Conservation (phyloP, 1,139 yeast species). For the Saccharomyces hybrid region DNA sequence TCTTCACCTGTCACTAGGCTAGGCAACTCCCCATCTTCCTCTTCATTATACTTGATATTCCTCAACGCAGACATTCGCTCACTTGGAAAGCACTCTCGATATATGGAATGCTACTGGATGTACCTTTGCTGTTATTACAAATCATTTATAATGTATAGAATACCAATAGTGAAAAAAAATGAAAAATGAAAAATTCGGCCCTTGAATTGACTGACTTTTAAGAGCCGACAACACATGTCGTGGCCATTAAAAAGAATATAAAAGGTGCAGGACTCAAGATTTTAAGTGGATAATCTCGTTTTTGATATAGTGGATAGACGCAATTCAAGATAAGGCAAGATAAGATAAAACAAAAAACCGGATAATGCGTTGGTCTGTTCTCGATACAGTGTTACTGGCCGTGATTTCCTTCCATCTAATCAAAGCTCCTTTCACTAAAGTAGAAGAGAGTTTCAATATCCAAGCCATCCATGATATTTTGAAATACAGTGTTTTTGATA, state of each 20-base stretch:
- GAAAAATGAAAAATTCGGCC: not conserved
- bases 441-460: constrained; percentile 86
- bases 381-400: constrained; percentile 26
- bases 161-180: not conserved
- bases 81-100: not conserved
- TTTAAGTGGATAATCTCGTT: no score
- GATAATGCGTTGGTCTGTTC: constrained; percentile 21
- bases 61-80: constrained; percentile 26
- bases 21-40: constrained; percentile 45
- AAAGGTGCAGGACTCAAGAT: no score
- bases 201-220: not conserved
- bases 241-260: not conserved
- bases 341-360: no score
- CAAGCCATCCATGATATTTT: constrained; percentile 86
- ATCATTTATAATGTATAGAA: not conserved
- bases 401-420: constrained; percentile 41
- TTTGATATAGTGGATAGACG: no score
- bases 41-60: constrained; percentile 24
- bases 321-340: no score
- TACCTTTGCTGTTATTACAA: not conserved
- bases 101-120: not conserved
- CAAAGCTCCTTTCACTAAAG: constrained; percentile 78
- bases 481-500: constrained; percentile 48
- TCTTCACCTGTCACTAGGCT: constrained; percentile 41
- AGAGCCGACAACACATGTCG: not conserved